Conservation (phyloP, 805 yeast genomes). For the Ogataea glucozyma region DNA sequence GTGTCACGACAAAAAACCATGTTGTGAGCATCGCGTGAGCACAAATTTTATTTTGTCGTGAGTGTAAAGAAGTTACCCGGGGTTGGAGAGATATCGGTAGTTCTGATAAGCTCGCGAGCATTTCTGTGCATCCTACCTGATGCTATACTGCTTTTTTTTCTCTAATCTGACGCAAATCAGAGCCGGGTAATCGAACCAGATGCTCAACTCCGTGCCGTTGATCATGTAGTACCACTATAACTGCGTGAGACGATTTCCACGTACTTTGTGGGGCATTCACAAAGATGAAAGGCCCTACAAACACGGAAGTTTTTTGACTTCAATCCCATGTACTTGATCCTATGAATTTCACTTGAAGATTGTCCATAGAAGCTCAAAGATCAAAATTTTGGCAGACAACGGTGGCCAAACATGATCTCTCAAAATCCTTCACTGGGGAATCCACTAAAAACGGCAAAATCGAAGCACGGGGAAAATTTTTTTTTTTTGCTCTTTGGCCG, state of each 20-base stretch:
- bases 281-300: too few species aligned
- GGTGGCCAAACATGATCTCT: background rate
- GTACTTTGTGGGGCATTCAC: too few species aligned
- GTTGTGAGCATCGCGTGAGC: background rate
- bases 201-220: constrained; percentile 1
- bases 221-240: background rate
- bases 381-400: constrained; percentile 5
- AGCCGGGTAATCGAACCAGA: constrained; percentile 1
- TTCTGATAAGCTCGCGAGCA: constrained; percentile 1
- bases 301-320: too few species aligned
- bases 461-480: background rate
- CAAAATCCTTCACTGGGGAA: background rate
- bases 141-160: constrained; percentile 5
- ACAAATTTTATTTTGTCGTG: constrained; percentile 1
- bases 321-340: too few species aligned
- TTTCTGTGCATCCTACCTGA: background rate
- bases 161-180: background rate
- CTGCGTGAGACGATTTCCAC: too few species aligned
- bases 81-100: background rate
- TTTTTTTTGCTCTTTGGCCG: background rate
- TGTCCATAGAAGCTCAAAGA: background rate
- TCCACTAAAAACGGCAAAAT: background rate
- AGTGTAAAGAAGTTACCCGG: background rate
- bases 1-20: background rate
- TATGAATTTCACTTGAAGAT: background rate